Percentiles rank a stretch among this genome's conserved stretches.
Conservation (phyloP, 176 grass and related monocot species). For the Paspalum notatum region DNA sequence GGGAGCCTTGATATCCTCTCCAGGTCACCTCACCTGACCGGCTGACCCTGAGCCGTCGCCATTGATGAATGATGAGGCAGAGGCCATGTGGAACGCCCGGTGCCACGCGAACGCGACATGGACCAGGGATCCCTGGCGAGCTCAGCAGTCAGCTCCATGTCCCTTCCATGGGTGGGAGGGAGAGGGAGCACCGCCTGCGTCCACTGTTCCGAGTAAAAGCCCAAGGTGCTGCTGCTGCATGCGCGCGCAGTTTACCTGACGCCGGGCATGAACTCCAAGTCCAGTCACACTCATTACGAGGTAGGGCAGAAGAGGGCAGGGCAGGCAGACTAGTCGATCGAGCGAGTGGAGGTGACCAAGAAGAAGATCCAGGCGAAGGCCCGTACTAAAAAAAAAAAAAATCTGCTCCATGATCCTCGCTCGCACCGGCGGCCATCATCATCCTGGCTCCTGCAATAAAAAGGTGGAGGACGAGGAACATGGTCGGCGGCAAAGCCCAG, state of each 20-base stretch:
- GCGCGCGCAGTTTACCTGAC: conserved; percentile 20
- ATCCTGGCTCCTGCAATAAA: conserved; percentile 35
- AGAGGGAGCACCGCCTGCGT: conserved; percentile 6
- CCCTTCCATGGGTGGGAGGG: background rate
- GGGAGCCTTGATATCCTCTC: background rate
- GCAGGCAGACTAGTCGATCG: background rate
- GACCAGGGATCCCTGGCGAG: conserved; percentile 19
- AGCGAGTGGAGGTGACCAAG: background rate
- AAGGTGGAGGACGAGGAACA: background rate
- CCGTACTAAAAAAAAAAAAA: too few relatives aligned
- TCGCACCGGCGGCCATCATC: conserved; percentile 2
- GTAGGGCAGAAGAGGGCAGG: background rate
- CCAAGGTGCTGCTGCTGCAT: background rate
- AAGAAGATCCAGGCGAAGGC: background rate
- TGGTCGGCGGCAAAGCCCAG: conserved; percentile 49
- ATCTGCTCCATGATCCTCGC: conserved; percentile 26
- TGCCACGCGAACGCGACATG: conserved; percentile 29
- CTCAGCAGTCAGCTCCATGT: background rate
- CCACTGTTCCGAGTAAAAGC: conserved; percentile 13
- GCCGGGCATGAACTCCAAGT: background rate
- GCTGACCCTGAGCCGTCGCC: conserved; percentile 7
- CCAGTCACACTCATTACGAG: background rate
- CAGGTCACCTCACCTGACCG: too few relatives aligned
- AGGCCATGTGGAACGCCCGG: conserved; percentile 27
- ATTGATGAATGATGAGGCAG: conserved; percentile 39